Conservation (phyloP, 306 rosid genomes). For the Lotus japonicus region DNA sequence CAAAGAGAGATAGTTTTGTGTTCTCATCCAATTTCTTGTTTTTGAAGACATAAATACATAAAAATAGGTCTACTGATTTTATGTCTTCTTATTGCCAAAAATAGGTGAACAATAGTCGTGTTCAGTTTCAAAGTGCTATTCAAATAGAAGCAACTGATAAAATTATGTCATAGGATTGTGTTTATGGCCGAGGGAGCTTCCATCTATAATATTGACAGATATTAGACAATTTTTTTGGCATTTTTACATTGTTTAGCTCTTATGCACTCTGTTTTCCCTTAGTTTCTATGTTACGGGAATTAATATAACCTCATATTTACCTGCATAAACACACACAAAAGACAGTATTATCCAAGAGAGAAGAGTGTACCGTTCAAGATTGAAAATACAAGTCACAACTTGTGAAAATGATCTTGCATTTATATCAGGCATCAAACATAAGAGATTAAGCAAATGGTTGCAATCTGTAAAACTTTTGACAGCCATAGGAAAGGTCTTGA, state of each 20-base stretch:
- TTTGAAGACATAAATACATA: background rate
- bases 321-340: background rate
- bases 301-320: background rate
- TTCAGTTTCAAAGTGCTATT: background rate
- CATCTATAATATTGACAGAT: background rate
- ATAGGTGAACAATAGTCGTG: background rate
- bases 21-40: conserved; percentile 13
- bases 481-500: conserved; percentile 19
- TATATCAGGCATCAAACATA: conserved; percentile 52
- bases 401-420: conserved; percentile 47
- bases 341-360: conserved; percentile 18
- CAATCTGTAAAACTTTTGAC: conserved; percentile 41
- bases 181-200: background rate
- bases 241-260: background rate
- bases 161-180: background rate
- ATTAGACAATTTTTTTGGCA: background rate
- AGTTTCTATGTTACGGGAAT: background rate
- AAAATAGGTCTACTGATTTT: background rate
- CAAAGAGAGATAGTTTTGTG: background rate
- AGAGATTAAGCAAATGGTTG: conserved; percentile 56
- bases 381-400: conserved; percentile 49
- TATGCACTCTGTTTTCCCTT: background rate
- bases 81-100: background rate
- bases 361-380: conserved; percentile 71
- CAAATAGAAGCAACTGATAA: conserved; percentile 10